Conservation (phyloP, 768 basidiomycete genomes). For the Omphalotus guepiniiformis region DNA sequence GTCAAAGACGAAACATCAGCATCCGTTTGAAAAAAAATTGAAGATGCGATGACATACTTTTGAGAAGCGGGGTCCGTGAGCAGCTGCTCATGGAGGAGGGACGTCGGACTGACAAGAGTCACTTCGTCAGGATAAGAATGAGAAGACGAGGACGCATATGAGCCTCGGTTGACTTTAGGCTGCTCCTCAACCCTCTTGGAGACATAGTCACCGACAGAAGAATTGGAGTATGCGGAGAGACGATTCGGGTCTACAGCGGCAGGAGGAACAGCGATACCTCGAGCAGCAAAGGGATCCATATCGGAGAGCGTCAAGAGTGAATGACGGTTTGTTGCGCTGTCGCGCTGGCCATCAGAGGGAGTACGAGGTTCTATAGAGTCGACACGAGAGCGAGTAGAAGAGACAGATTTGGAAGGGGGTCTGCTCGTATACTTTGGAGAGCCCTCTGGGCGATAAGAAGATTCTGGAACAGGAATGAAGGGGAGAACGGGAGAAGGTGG, state of each 20-base stretch:
- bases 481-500: constrained; percentile 27
- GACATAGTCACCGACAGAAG: constrained; percentile 40
- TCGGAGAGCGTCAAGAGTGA: constrained; percentile 64
- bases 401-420: constrained; percentile 50
- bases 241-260: constrained; percentile 41
- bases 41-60: constrained; percentile 13
- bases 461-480: constrained; percentile 15
- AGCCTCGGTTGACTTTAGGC: constrained; percentile 38
- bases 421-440: constrained; percentile 28
- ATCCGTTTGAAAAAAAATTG: background rate
- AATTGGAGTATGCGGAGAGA: constrained; percentile 50
- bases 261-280: constrained; percentile 37
- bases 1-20: constrained; percentile 1
- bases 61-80: too few species aligned
- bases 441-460: constrained; percentile 17
- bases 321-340: constrained; percentile 28
- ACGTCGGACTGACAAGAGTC: constrained; percentile 4
- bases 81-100: background rate
- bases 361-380: constrained; percentile 54
- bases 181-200: constrained; percentile 32
- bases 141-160: constrained; percentile 58
- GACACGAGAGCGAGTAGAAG: constrained; percentile 51
- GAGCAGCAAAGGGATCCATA: constrained; percentile 58
- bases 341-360: constrained; percentile 43
- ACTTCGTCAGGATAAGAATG: constrained; percentile 34